phyloP scores from a whole-genome alignment of 306 rosid species.

The Ormosia emarginata region DNA sequence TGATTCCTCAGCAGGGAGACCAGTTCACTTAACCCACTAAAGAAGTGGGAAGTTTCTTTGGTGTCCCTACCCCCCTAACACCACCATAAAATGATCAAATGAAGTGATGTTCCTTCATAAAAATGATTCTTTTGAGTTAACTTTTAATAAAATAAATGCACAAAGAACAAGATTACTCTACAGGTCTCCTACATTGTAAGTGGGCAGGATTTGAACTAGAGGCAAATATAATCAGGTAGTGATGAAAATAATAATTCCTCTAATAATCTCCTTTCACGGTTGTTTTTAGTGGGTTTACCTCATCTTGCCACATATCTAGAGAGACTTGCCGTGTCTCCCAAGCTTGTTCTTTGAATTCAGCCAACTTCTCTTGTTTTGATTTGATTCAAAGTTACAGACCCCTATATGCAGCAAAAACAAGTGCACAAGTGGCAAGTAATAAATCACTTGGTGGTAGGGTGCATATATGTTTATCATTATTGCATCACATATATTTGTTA shows the following conservation, averaged over 20 bases:
- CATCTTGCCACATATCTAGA: not conserved
- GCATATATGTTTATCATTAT: not conserved
- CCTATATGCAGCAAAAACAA: not conserved
- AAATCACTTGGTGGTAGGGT: not conserved
- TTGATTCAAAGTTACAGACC: not conserved
- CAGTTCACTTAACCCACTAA: conserved; percentile 15
- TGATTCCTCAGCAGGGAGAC: not conserved
- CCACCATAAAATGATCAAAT: not conserved
- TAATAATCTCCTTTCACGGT: not conserved
- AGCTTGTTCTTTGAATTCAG: conserved; percentile 1
- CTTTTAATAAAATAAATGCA: not conserved
- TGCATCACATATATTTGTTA: not conserved
- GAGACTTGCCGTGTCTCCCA: not conserved
- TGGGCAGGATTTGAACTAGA: not conserved
- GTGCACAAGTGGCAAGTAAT: conserved; percentile 21
- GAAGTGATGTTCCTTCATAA: not conserved
- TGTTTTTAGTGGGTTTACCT: not conserved
- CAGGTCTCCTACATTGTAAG: conserved; percentile 25
- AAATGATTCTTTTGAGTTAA: conserved; percentile 7
- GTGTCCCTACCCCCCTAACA: not conserved
- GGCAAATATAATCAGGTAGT: not conserved
- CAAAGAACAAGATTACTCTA: not conserved
- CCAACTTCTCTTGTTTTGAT: not conserved
- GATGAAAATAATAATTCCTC: not conserved
- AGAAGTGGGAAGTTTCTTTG: not conserved